Evolutionary conservation across 2,329 filamentous ascomycete species (phyloP), one percentile per base, ranked within the genome.

Genomic region (Cladobotryum protrusum): DNA sequence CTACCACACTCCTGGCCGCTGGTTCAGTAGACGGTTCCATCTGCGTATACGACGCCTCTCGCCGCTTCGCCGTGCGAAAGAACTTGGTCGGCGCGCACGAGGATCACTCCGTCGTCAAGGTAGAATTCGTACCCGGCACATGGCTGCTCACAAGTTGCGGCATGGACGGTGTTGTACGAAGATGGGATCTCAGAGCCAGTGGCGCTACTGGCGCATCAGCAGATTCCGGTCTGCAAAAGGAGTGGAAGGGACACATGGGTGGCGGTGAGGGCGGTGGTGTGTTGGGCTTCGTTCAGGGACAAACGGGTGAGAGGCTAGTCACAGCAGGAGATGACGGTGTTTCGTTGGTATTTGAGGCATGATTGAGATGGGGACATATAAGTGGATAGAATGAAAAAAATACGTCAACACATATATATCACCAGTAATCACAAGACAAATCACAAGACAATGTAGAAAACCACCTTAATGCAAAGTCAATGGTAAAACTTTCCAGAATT

Each of bases 301-400:
- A 84, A 64, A 79, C 75, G 3, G 89, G 89, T 0, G 81, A 83
- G 67, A 77, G 83, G 56, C 75, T 97, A 44, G 79, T 96, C 4
- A 97, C 93, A 5, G 93, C 90, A 2, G 93, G 93, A 19, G 93
- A 99, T 70, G 93, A 99, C 64, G 78, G 81, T 6, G 67, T 88
- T 20, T 74, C 81, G 24, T 65, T 89, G 60, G 79, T 89, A 1
- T 89, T 88, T 64, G 81, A 85, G 64, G 74, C 75, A 39, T 78
- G 66, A 60, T 19, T 8, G 11, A 8, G 6, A 29, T 29, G 24
- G 11, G 24, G n/a, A n/a, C 24, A 29, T 29, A 29, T 29, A 29
- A 29, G 24, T 29, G 24, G 24, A 29, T 29, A 29, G 24, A 29
- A 29, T 29, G n/a, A n/a, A 29, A 29, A 29, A 9, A 29, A 29